phyloP scores from a whole-genome alignment of 2,329 filamentous ascomycete species.

The Aspergillus transmontanensis region DNA sequence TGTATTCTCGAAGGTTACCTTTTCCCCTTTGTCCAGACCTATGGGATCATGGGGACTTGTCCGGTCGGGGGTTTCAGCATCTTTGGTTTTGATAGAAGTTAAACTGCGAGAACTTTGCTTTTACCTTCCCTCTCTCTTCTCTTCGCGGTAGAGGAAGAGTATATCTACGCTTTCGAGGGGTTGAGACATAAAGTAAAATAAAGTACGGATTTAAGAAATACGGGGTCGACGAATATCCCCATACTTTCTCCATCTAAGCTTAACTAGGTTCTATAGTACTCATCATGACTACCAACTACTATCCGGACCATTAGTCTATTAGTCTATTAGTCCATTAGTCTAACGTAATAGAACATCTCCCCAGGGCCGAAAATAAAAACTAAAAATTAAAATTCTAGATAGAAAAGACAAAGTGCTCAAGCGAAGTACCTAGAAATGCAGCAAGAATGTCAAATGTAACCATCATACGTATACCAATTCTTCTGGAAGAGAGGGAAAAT shows the following conservation, averaged over 20 bases:
- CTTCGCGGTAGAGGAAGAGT: neutral
- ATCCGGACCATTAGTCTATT: neutral
- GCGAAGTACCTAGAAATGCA: neutral
- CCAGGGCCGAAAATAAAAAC: neutral
- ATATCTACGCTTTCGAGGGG: neutral
- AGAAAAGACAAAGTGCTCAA: neutral
- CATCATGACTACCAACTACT: neutral
- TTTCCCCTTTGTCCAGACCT: neutral
- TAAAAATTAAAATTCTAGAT: neutral
- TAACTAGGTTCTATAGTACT: neutral
- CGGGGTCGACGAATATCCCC: neutral
- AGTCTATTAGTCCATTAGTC: neutral
- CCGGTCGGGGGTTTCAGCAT: neutral
- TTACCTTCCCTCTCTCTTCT: neutral
- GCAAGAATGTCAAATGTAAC: constrained; percentile 1
- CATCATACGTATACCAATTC: neutral
- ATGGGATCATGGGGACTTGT: neutral
- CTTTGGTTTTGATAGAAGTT: neutral
- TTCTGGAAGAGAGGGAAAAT: constrained; percentile 1
- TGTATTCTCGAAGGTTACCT: neutral
- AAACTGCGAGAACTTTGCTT: neutral
- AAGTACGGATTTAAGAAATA: neutral
- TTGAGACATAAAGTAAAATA: neutral
- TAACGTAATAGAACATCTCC: neutral
- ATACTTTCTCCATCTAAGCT: neutral